Evolutionary conservation across 2,329 filamentous ascomycete genomes (phyloP), one percentile per base, ranked within the genome.

Genomic region (Calonectria pseudoreteaudii): DNA sequence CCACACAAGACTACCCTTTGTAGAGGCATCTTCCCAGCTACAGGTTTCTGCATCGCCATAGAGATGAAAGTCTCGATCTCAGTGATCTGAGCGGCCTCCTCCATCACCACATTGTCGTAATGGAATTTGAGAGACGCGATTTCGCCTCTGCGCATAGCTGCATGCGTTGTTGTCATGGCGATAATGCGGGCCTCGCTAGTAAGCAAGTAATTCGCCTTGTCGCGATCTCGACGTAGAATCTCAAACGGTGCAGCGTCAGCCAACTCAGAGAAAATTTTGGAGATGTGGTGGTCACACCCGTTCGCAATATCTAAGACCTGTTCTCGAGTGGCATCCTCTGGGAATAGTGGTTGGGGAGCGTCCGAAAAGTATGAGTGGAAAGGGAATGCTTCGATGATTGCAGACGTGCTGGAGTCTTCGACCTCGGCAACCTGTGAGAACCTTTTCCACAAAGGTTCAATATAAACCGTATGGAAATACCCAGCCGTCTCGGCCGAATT

Each of bases 101-200:
- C 97, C 94, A 99, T 98, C 68, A 99, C 90, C 16, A 99, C 94
- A 77, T 98, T 99, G 87, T 98, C 96, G 81, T 99, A 99, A 79
- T 95, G 95, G 85, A 99, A 99, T 20, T 96, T 96, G n/a, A 98
- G 90, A 20, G 91, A 90, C 0, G 95, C 94, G 79, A 99, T 98
- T 80, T 98, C 96, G 76, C 95, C 92, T 75, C 96, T 90, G 74
- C 95, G 92, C 90, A 99, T 99, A 1, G 97, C 97, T 6, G 97
- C 97, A 84, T 99, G 97, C 0, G 97, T 99, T 5, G 96, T 97
- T 23, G 97, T 99, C 97, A 99, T 99, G 72, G 97, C 97, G 77
- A 99, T 93, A 75, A 99, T 97, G 44, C 97, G 93, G n/a, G 97
- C 97, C 85, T 98, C 96, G 80, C 95, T 98, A 8, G 95, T 94